A percentile compares a stretch with the other conserved stretches of the same genome.
phyloP scores from a whole-genome alignment of 2,329 filamentous ascomycete genomes.

The Dryadomyces quercus-mongolicae region DNA sequence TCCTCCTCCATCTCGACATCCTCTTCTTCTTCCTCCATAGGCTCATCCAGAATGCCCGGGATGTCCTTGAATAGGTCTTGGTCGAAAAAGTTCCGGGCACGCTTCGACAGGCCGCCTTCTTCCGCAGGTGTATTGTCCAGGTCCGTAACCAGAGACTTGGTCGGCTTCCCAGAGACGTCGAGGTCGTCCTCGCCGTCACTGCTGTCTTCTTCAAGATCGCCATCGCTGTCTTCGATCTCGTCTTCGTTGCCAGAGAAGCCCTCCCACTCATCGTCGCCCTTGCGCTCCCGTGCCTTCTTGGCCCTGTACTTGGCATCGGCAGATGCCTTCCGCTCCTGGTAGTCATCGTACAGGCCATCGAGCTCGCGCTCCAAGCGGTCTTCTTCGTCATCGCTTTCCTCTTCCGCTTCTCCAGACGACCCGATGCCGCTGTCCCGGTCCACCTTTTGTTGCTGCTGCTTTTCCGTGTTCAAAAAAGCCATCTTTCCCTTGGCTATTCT shows the following conservation, averaged over 20 bases:
- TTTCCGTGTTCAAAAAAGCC: slow-evolving; percentile 40
- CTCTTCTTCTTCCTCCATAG: slow-evolving; percentile 15
- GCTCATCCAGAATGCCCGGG: slow-evolving; percentile 49
- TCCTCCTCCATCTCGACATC: background rate
- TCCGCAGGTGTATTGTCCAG: slow-evolving; percentile 41
- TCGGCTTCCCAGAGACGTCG: slow-evolving; percentile 24
- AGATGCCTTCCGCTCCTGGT: slow-evolving; percentile 66
- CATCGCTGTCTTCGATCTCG: slow-evolving; percentile 42
- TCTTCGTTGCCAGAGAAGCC: slow-evolving; percentile 56
- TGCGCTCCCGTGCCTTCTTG: slow-evolving; percentile 74
- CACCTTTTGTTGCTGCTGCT: slow-evolving; percentile 26
- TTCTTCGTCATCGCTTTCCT: slow-evolving; percentile 64
- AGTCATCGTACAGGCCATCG: slow-evolving; percentile 77
- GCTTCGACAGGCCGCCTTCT: slow-evolving; percentile 59
- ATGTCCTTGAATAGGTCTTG: slow-evolving; percentile 90
- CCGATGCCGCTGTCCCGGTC: slow-evolving; percentile 48
- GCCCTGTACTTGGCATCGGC: slow-evolving; percentile 79
- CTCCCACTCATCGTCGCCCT: slow-evolving; percentile 83
- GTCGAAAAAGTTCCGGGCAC: slow-evolving; percentile 81
- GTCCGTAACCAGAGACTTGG: slow-evolving; percentile 45
- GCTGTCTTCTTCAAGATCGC: slow-evolving; percentile 45
- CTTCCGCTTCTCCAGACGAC: slow-evolving; percentile 41
- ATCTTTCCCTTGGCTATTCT: slow-evolving; percentile 70
- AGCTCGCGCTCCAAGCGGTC: slow-evolving; percentile 76
- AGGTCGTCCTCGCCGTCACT: slow-evolving; percentile 52